Base-by-base conservation (phyloP, 164 flowering plant genomes). In the Umbilicus rupestris region DNA sequence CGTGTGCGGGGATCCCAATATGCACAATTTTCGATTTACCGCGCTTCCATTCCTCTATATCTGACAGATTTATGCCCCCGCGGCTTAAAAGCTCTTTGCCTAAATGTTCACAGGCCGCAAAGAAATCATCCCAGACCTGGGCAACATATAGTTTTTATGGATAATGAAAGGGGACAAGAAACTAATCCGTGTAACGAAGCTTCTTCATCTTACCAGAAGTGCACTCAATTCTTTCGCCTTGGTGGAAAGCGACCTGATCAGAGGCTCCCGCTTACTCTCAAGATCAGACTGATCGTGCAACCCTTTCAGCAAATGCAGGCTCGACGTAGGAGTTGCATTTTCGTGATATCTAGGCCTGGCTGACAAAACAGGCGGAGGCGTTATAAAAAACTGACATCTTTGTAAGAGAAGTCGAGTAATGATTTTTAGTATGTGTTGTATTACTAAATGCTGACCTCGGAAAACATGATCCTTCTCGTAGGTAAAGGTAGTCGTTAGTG, bases 41-140 rank as follows among this genome's bases (percentile, higher is more conserved):
- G 9, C 28, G 55, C 55, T 22, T 49, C 55, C 55, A 49, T 7
- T 49, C 28, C 22, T 49, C 55, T 8, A 49, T 20, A 49, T 49
- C 55, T 3, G 55, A 49, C 22, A 49, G 55, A 7, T 2, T 49
- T 22, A 49, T 69, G 2, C 81, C 79, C 46, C 75, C 74, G 55
- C 14, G 55, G 42, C 57, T 57, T 10, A 78, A 60, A 31, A 78
- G 78, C 71, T 74, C 79, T 62, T 67, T 71, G 37, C 78, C 79
- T 59, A 50, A 24, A 31, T 63, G 37, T 63, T 66, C 76, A 41
- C 76, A 76, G 5, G 75, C 76, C 22, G 64, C 62, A 50, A 78
- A 78, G 71, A 74, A 76, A 64, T 68, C 69, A 46, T 78, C 72
- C 79, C 78, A 75, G 28, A 67, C 66, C 74, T 72, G 63, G 3